phyloP scores from a whole-genome alignment of 805 yeast species.

The Yueomyces sp. region DNA sequence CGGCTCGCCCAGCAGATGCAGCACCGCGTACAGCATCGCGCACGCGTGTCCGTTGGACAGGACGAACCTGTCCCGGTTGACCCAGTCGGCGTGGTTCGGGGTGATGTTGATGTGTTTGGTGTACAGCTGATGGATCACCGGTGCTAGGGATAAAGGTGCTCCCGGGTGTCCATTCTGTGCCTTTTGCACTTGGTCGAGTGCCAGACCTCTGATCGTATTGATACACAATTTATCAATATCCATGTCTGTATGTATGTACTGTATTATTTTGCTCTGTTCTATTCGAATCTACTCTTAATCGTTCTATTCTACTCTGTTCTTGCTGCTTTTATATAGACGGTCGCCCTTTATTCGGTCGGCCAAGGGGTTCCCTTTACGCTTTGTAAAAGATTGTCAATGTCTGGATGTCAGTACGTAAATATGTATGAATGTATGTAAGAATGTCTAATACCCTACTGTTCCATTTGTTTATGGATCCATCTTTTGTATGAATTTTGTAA shows the following conservation, averaged over 20 bases:
- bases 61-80: conserved; percentile 90
- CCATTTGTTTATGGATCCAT: no score
- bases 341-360: no score
- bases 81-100: conserved; percentile 86
- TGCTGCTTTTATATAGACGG: no score
- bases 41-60: conserved; percentile 96
- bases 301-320: no score
- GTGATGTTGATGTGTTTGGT: conserved; percentile 61
- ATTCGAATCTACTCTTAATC: no score
- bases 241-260: conserved; percentile 8
- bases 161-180: conserved; percentile 99
- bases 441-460: no score
- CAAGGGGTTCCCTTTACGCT: no score
- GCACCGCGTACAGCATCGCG: conserved; percentile 73
- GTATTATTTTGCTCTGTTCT: background rate
- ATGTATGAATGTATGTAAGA: no score
- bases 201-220: conserved; percentile 76
- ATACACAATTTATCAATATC: conserved; percentile 65
- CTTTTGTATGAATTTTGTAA: no score
- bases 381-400: no score
- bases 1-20: conserved; percentile 77
- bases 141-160: conserved; percentile 97
- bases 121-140: conserved; percentile 83
- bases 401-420: no score
- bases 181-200: conserved; percentile 75